Evolutionary conservation across 768 basidiomycete genomes (phyloP).

Genomic region (Mrakia gelida): DNA sequence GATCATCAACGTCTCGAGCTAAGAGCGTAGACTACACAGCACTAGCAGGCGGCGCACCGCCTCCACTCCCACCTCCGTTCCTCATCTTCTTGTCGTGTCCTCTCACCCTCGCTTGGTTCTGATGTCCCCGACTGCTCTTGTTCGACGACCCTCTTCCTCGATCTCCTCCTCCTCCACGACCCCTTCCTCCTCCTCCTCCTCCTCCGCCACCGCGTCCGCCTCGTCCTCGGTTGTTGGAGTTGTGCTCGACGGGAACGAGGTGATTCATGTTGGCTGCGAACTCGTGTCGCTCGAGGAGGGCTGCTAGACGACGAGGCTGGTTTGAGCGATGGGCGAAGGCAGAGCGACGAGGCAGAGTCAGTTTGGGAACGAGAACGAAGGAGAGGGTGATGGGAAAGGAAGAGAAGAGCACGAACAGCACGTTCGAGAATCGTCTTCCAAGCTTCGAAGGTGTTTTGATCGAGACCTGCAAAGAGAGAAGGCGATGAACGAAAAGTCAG

Average conservation of each 20-base stretch:
- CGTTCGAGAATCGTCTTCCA: conserved; percentile 87
- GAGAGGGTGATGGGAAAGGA: not conserved
- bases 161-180: conserved; percentile 34
- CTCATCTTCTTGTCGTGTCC: conserved; percentile 90
- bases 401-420: conserved; percentile 57
- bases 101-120: conserved; percentile 69
- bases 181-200: conserved; percentile 40
- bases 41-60: not conserved
- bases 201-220: conserved; percentile 38
- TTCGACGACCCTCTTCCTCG: conserved; percentile 68
- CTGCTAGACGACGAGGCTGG: conserved; percentile 46
- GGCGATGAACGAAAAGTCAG: not conserved
- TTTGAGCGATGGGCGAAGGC: conserved; percentile 1
- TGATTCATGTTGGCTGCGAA: conserved; percentile 61
- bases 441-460: conserved; percentile 83
- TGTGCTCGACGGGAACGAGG: conserved; percentile 31
- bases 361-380: not conserved
- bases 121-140: conserved; percentile 67
- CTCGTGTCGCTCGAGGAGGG: conserved; percentile 69
- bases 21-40: no score
- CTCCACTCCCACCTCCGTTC: conserved; percentile 50
- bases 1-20: no score
- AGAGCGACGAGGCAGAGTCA: conserved; percentile 15
- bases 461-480: conserved; percentile 54
- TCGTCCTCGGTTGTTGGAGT: conserved; percentile 47